phyloP scores from a whole-genome alignment of 768 basidiomycete genomes.

The Tephrocybe sp. region DNA sequence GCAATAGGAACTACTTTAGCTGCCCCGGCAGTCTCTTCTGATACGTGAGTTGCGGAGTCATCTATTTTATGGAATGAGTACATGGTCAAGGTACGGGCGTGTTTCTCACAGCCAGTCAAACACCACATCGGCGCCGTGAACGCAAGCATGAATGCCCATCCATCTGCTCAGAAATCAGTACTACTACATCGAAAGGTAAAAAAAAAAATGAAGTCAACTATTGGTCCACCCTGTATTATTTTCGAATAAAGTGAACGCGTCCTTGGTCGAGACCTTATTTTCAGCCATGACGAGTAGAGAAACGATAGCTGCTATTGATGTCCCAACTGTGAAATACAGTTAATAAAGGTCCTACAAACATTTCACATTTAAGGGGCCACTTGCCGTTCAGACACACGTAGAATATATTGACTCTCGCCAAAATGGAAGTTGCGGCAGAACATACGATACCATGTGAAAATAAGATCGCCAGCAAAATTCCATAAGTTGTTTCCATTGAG shows the following conservation, averaged over 20 bases:
- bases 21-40: conserved; percentile 70
- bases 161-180: conserved; percentile 37
- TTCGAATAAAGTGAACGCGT: conserved; percentile 69
- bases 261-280: conserved; percentile 61
- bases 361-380: conserved; percentile 33
- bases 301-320: conserved; percentile 63
- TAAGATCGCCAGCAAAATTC: conserved; percentile 63
- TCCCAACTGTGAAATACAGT: conserved; percentile 47
- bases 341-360: neutral
- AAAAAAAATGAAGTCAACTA: no score
- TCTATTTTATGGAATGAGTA: conserved; percentile 37
- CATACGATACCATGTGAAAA: conserved; percentile 68
- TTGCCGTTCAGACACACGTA: conserved; percentile 69
- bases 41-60: conserved; percentile 75
- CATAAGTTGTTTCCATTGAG: conserved; percentile 61
- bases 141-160: conserved; percentile 72
- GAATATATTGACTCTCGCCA: conserved; percentile 67
- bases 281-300: conserved; percentile 58
- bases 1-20: conserved; percentile 66
- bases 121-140: conserved; percentile 83
- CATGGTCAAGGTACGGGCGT: neutral
- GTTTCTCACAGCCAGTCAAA: conserved; percentile 64
- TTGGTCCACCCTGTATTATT: conserved; percentile 71
- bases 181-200: no score
- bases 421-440: conserved; percentile 63